Evolutionary conservation across 2,329 filamentous ascomycete genomes (phyloP), one percentile per base, ranked within the genome.

Genomic region (Venturia asperata): DNA sequence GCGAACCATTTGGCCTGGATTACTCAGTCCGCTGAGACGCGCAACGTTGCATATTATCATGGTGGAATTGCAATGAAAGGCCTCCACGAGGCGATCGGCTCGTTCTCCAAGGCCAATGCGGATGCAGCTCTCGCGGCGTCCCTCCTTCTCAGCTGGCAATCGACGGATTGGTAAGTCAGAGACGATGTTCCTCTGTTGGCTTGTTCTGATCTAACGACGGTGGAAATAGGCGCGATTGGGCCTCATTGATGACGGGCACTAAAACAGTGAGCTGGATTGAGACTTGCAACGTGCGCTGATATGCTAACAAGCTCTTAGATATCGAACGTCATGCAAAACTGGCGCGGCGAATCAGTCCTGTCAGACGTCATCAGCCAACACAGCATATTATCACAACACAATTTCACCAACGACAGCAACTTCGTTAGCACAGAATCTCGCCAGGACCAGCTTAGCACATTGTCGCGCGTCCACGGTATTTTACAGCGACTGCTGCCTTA

Each of bases 61-160:
- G 89, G 90, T 65, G 91, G 90, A 34, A 84, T 90, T 69, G 93
- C 94, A 13, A 81, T 97, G 67, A 92, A 90, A 71, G 93, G 93
- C 3, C 80, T 97, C 61, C 91, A 96, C 72, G 89, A 92, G 72
- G 91, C 92, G 37, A 92, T 97, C 70, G 86, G 87, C 56, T 83
- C 84, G 24, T 97, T 97, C 77, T 95, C 90, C 2, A 87, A 86
- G 70, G 86, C 89, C 63, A 96, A 92, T 67, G 93, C 91, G 1
- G 93, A 99, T 77, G 92, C 92, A 55, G 88, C 97, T 68, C 83
- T 99, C 64, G 93, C 92, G 34, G 91, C 92, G 41, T 97, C 93
- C 34, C 86, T 97, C 56, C 84, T 97, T 61, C 83, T 99, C 62
- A 95, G 92, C 45, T 97, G 94, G 92, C 93, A 97, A 79, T 90